A percentile compares a stretch with the other conserved stretches of the same genome.
These are phyloP conservation scores for Globisporangium irregulare DNA, from an alignment of 352 stramenopile genomes.

Conservation along the genomic window DNA sequence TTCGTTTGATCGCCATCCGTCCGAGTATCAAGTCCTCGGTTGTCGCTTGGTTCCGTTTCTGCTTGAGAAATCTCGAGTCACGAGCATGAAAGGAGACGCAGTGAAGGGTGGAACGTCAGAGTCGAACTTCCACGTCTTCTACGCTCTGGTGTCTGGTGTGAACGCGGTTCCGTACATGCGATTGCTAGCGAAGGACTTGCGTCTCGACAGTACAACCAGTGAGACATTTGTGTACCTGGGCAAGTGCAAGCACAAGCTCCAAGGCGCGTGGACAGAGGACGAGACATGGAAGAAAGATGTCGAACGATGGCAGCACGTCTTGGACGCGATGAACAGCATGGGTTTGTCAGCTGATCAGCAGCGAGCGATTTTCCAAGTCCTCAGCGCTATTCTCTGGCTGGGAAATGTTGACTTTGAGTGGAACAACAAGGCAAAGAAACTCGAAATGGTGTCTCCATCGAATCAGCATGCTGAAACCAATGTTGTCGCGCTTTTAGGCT, in stretches of 20 bases:
- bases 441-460: constrained; percentile 25
- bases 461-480: constrained; percentile 18
- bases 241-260: constrained; percentile 30
- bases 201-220: constrained; percentile 32
- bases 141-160: constrained; percentile 57
- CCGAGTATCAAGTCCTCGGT: constrained; percentile 53
- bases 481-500: constrained; percentile 34
- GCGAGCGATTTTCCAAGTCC: constrained; percentile 49
- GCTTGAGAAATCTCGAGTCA: constrained; percentile 67
- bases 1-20: constrained; percentile 40
- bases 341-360: constrained; percentile 36
- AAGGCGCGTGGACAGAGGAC: constrained; percentile 26
- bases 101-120: constrained; percentile 8
- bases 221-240: constrained; percentile 54
- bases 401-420: constrained; percentile 59
- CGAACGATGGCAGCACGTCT: constrained; percentile 62
- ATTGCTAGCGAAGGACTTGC: constrained; percentile 33
- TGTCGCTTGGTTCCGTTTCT: constrained; percentile 60
- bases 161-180: constrained; percentile 38
- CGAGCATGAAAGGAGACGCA: constrained; percentile 17
- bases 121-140: constrained; percentile 76
- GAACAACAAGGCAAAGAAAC: constrained; percentile 20
- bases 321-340: constrained; percentile 45
- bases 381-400: constrained; percentile 72
- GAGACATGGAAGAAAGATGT: constrained; percentile 56